Base-by-base conservation (phyloP, 805 yeast species). In the Priceomyces castillae region DNA sequence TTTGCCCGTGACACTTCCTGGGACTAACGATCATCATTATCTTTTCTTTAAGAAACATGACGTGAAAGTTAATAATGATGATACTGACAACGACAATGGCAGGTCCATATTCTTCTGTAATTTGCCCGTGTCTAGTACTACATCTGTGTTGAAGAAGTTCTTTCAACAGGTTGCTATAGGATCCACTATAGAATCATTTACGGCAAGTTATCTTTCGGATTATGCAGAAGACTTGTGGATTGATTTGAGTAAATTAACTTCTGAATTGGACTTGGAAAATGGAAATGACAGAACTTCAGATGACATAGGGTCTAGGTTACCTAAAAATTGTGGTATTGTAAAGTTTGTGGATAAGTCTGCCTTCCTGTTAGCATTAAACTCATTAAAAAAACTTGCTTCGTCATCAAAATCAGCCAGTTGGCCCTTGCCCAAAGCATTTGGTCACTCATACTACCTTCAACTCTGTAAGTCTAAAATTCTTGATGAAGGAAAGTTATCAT, bases 31-130 rank as follows among this genome's bases (percentile, higher is more conserved):
- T 1, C 56, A 60, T 18, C 95, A 87, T 58, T 83, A 78, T 54
- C 64, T 84, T 50, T 86, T 73, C 54, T 64, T 78, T 52, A 85
- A 84, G 61, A 86, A 82, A 55, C 95, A 86, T 57, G 66, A 73
- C 35, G 57, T 62, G 34, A 67, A 68, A 40, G 5, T 5, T n/a
- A 62, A 68, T 2, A 14, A 30, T 23, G 40, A 42, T n/a, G 22
- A 19, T 18, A 37, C 7, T n/a, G 20, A 30, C 14, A 74, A 75
- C 26, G 62, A 73, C 16, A 63, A 59, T 15, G 52, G 53, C n/a
- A 70, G 86, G 40, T 74, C 86, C 22, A 61, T 90, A n/a, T 90
- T 90, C 64, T 59, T 84, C 4, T 80, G 85, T 45, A 90, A 90
- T 58, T 65, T 89, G 33, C 97, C 97, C 1, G 65, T 83, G 17